Evolutionary conservation across 805 yeast species (phyloP).

Genomic region (Wickerhamiella parazyma): DNA sequence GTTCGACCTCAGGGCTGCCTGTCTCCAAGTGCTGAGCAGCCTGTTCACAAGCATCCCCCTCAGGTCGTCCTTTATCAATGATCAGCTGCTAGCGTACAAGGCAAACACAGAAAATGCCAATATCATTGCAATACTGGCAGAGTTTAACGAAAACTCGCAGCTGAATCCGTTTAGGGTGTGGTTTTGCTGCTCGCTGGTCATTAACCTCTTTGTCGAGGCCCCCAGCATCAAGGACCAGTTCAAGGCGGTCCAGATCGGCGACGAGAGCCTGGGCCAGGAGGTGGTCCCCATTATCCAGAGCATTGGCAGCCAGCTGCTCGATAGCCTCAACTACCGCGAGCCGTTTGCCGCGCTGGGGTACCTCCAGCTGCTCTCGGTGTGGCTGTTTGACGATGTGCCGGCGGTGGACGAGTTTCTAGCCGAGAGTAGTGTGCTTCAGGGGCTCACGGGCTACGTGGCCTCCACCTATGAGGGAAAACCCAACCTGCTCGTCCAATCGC

Average conservation of each 20-base stretch:
- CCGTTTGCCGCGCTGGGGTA: conserved; percentile 70
- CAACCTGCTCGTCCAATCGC: conserved; percentile 53
- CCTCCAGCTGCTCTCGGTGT: conserved; percentile 53
- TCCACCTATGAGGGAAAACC: conserved; percentile 31
- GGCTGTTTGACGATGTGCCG: conserved; percentile 64
- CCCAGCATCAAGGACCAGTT: conserved; percentile 20
- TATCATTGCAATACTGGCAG: conserved; percentile 55
- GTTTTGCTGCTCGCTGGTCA: conserved; percentile 61
- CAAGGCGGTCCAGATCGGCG: conserved; percentile 42
- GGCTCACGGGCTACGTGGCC: conserved; percentile 53
- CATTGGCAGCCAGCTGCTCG: conserved; percentile 55
- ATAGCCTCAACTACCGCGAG: conserved; percentile 49
- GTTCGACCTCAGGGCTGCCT: conserved; percentile 68
- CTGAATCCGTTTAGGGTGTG: conserved; percentile 79
- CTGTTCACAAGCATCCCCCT: conserved; percentile 54
- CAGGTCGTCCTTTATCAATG: conserved; percentile 46
- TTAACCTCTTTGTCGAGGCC: conserved; percentile 40
- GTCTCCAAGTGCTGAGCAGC: conserved; percentile 51
- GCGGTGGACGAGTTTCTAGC: conserved; percentile 65
- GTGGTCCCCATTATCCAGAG: conserved; percentile 60
- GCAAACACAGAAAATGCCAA: conserved; percentile 28
- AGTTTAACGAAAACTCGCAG: conserved; percentile 56
- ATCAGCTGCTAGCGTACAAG: conserved; percentile 43
- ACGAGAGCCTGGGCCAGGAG: conserved; percentile 43
- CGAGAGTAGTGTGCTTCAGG: conserved; percentile 51